These are phyloP conservation scores for Asclepias syriaca DNA, from an alignment of 257 asterid species.

Conservation along the genomic window DNA sequence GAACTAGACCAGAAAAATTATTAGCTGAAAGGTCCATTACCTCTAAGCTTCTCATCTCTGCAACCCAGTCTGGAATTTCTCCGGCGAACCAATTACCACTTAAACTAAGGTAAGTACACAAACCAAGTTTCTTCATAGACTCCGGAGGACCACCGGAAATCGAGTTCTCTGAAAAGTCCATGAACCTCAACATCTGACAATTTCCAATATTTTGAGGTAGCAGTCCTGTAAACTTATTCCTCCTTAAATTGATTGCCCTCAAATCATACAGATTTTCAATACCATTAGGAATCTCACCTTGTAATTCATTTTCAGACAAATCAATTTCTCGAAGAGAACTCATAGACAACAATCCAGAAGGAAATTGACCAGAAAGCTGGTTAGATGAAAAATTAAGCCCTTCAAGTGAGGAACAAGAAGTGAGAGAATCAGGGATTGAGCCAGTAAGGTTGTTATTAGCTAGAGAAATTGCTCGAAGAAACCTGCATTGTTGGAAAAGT, in stretches of 20 bases:
- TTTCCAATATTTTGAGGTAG: constrained; percentile 66
- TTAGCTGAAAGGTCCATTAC: constrained; percentile 59
- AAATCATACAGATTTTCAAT: constrained; percentile 41
- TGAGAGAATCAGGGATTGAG: constrained; percentile 45
- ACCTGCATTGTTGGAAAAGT: constrained; percentile 57
- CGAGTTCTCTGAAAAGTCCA: constrained; percentile 54
- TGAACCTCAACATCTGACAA: constrained; percentile 40
- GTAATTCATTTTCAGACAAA: constrained; percentile 58
- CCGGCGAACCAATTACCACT: constrained; percentile 48
- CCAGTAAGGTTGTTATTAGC: constrained; percentile 72
- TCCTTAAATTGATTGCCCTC: constrained; percentile 40
- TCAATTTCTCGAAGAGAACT: constrained; percentile 48
- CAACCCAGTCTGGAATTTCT: constrained; percentile 72
- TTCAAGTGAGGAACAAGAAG: constrained; percentile 50
- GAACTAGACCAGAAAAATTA: constrained; percentile 50
- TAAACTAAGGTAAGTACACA: constrained; percentile 44
- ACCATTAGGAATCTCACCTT: constrained; percentile 62
- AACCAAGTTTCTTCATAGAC: constrained; percentile 48
- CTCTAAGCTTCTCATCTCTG: constrained; percentile 59
- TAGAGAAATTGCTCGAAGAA: constrained; percentile 47
- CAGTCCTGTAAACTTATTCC: constrained; percentile 48
- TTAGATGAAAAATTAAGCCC: constrained; percentile 59
- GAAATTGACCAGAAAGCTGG: constrained; percentile 52
- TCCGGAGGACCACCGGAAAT: constrained; percentile 55
- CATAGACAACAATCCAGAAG: constrained; percentile 50